Evolutionary conservation across 163 green algal genomes (phyloP).

Genomic region (Scenedesmus sp.): DNA sequence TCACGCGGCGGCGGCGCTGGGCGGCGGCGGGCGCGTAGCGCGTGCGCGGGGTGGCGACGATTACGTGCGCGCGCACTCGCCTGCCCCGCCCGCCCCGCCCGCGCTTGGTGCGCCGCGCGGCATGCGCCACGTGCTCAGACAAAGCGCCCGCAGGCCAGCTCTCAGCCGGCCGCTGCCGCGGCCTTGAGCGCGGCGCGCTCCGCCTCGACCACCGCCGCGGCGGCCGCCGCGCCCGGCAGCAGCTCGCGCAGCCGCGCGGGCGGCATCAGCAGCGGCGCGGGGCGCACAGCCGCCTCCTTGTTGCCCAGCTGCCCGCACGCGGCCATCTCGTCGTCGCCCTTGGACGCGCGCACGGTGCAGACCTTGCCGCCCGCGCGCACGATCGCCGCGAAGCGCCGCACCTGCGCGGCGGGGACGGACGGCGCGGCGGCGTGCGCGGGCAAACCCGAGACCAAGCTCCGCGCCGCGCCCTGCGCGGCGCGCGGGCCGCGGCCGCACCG

Average conservation of each 20-base stretch:
- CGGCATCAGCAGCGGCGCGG: constrained; percentile 46
- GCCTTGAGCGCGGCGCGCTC: neutral
- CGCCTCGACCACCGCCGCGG: constrained; percentile 20
- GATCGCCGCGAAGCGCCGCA: constrained; percentile 67
- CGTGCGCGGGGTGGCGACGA: no score
- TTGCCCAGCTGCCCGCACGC: constrained; percentile 83
- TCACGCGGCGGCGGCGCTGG: no score
- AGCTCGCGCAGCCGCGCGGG: constrained; percentile 35
- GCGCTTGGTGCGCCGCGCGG: neutral
- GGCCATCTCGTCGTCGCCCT: constrained; percentile 92
- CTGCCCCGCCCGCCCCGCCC: neutral
- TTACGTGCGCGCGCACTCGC: no score
- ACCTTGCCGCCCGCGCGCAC: constrained; percentile 68
- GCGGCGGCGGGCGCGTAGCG: no score
- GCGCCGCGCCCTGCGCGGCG: neutral
- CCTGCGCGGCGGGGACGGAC: neutral
- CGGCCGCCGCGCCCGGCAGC: constrained; percentile 25
- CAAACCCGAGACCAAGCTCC: neutral
- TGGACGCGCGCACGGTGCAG: constrained; percentile 79
- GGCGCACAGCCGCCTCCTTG: neutral
- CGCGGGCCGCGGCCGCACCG: constrained; percentile 44
- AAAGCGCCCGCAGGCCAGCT: neutral
- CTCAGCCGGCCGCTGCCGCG: neutral
- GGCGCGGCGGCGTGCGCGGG: neutral
- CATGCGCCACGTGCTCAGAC: neutral